Conservation (phyloP, 352 stramenopile species). For the Peronosclerospora sorghi region DNA sequence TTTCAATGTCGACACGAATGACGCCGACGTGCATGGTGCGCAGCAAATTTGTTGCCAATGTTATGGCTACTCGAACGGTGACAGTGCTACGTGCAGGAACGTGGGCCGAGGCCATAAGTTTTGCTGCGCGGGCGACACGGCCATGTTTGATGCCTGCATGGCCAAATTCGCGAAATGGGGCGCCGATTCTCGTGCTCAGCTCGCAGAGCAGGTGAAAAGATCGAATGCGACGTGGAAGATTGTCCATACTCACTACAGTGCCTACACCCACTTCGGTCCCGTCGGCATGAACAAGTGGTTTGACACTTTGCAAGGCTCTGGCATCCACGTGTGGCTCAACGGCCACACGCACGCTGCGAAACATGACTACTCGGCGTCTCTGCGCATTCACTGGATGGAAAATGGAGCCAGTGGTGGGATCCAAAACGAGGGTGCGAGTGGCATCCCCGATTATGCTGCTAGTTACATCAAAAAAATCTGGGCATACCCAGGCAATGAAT, state of each 20-base stretch:
- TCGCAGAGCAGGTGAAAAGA: constrained; percentile 23
- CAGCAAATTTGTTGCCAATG: too few species aligned
- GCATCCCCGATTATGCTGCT: too few species aligned
- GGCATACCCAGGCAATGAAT: too few species aligned
- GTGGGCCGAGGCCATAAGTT: constrained; percentile 28
- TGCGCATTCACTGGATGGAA: constrained; percentile 54
- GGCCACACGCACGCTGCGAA: constrained; percentile 21
- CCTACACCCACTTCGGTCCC: constrained; percentile 27
- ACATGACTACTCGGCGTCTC: constrained; percentile 18
- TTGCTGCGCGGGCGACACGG: constrained; percentile 27
- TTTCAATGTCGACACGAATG: constrained; percentile 45
- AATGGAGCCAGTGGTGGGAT: constrained; percentile 62
- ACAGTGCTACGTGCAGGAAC: constrained; percentile 26
- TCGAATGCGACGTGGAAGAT: constrained; percentile 32
- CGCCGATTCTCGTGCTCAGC: constrained; percentile 27
- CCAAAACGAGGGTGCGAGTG: too few species aligned
- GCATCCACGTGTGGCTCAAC: constrained; percentile 27
- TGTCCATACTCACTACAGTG: constrained; percentile 39
- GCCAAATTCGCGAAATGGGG: constrained; percentile 30
- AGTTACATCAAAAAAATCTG: too few species aligned
- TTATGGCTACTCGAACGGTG: too few species aligned
- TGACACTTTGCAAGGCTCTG: constrained; percentile 21
- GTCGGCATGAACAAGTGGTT: constrained; percentile 30
- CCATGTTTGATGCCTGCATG: constrained; percentile 33
- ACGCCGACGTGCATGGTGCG: constrained; percentile 34